Base-by-base conservation (phyloP, 768 basidiomycete genomes). In the Tephrocybe sp. region DNA sequence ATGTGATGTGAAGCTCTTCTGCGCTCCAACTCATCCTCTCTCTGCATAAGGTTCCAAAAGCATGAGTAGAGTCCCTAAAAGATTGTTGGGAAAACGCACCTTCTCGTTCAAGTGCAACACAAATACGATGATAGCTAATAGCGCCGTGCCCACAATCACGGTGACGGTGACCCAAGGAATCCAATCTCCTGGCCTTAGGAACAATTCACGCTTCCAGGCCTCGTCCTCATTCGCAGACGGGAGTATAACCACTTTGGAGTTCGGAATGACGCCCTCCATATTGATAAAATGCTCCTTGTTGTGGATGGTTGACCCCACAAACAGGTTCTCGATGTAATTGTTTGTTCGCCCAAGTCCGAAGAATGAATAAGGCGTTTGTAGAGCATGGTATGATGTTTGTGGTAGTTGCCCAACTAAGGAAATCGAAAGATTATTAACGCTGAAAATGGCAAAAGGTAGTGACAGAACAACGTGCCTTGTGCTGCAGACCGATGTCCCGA, bases 271-370 rank as follows among this genome's bases (percentile, higher is more conserved):
- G 22, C 94, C 94, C 63, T 98, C 97, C 79, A 98, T 87, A 63
- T 88, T 86, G 64, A 95, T 93, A 56, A 76, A 91, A 62, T 95
- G 91, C 27, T 83, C 63, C 29, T 73, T 63, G 0, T 75, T 65
- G 51, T 91, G 84, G 24, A 89, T 77, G 5, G 94, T 95, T 3
- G 92, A 86, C 13, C 97, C 97, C 16, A 98, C 90, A 64, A 97
- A 97, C 2, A 99, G 78, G 65, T 97, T 97, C 76, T 99, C 97
- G 60, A 99, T 94, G 69, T 99, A 99, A 65, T 99, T 99, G 68
- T 99, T 99, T 13, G 94, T 98, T 34, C 97, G 83, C 0, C 95
- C 97, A 7, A 99, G 83, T 1, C 97, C 95, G 62, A 98, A 91
- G 77, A 94, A 97, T 1, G 93, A 82, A 62, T 97, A 98, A 1